phyloP scores from a whole-genome alignment of 2,329 filamentous ascomycete species.

The Aspergillus texensis region DNA sequence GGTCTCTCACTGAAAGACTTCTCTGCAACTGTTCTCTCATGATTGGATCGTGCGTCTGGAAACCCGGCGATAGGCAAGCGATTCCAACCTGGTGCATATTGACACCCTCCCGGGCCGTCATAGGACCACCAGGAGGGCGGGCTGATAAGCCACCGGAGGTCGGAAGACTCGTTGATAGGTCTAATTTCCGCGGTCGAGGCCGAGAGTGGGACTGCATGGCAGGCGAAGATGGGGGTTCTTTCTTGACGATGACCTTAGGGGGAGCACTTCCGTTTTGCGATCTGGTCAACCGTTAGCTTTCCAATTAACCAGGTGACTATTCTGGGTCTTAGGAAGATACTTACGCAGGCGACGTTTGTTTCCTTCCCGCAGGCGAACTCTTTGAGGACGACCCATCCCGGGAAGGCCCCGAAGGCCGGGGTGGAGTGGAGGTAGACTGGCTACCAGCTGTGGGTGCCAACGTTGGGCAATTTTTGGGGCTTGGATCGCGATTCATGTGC shows the following conservation, averaged over 20 bases:
- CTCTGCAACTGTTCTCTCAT: conserved; percentile 95
- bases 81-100: conserved; percentile 91
- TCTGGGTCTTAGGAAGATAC: conserved; percentile 24
- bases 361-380: conserved; percentile 39
- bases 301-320: too few relatives aligned
- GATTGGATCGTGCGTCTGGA: conserved; percentile 92
- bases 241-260: conserved; percentile 92
- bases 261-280: conserved; percentile 52
- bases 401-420: conserved; percentile 33
- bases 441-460: conserved; percentile 41
- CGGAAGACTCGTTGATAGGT: conserved; percentile 47
- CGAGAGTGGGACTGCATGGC: conserved; percentile 67
- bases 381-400: conserved; percentile 38
- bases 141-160: conserved; percentile 57
- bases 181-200: conserved; percentile 49
- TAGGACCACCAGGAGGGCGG: conserved; percentile 66
- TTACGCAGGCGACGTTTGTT: conserved; percentile 52
- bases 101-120: conserved; percentile 77
- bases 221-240: conserved; percentile 84
- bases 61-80: conserved; percentile 91
- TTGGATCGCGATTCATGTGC: conserved; percentile 47
- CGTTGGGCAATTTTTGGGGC: conserved; percentile 47
- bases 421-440: conserved; percentile 38
- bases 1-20: conserved; percentile 89
- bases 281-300: conserved; percentile 13